phyloP scores from a whole-genome alignment of 2,329 filamentous ascomycete species.

The Mollisiaceae sp. region DNA sequence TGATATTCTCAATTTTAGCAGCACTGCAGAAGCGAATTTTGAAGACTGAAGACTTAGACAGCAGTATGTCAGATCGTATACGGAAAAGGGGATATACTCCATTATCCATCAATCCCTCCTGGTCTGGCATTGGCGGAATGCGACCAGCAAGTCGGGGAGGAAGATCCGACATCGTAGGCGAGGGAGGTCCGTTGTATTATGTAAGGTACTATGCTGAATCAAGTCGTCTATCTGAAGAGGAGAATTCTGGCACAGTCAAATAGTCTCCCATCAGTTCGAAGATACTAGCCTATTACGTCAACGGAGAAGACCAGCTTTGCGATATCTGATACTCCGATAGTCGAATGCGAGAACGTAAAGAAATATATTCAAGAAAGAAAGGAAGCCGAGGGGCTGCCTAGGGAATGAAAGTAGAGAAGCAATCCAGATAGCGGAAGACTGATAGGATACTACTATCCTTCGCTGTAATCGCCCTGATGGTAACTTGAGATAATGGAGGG shows the following conservation, averaged over 20 bases:
- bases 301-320: too few relatives aligned
- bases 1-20: too few relatives aligned
- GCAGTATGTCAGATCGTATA: not conserved
- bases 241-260: not conserved
- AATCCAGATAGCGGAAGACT: too few relatives aligned
- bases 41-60: not conserved
- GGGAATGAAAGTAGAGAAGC: too few relatives aligned
- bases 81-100: not conserved
- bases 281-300: not conserved
- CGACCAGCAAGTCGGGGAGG: not conserved
- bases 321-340: too few relatives aligned
- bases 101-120: not conserved
- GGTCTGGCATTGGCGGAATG: not conserved
- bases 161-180: not conserved
- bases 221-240: not conserved
- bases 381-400: too few relatives aligned
- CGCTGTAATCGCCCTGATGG: too few relatives aligned
- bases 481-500: too few relatives aligned
- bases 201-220: not conserved
- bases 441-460: too few relatives aligned
- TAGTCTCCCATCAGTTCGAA: not conserved
- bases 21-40: too few relatives aligned
- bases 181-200: not conserved
- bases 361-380: too few relatives aligned
- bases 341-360: too few relatives aligned